A percentile compares a stretch with the other conserved stretches of the same genome.
These are phyloP conservation scores for Clarireedia hainanense DNA, from an alignment of 2,329 filamentous ascomycete species.

Conservation along the genomic window DNA sequence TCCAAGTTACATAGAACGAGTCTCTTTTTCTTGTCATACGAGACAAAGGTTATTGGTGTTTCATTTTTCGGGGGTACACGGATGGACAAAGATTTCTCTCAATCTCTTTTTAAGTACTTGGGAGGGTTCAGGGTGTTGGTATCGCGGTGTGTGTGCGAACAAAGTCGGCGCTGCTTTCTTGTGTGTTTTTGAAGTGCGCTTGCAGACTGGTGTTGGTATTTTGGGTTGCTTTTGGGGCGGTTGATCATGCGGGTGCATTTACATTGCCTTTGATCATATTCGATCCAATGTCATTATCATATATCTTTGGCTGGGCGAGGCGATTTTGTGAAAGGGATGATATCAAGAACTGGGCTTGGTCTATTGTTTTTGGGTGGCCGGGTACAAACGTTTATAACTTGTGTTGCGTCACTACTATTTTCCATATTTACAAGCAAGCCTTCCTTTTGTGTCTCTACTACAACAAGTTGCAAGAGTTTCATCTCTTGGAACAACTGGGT, in stretches of 20 bases:
- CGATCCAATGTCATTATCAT: constrained; percentile 11
- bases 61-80: constrained; percentile 20
- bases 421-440: background rate
- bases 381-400: constrained; percentile 6
- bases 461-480: background rate
- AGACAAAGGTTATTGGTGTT: constrained; percentile 24
- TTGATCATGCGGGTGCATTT: constrained; percentile 24
- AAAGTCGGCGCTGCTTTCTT: constrained; percentile 19
- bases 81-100: constrained; percentile 27
- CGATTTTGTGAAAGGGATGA: constrained; percentile 10
- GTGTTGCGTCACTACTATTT: background rate
- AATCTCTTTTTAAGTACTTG: constrained; percentile 18
- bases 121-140: constrained; percentile 22
- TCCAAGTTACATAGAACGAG: constrained; percentile 29
- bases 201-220: constrained; percentile 8
- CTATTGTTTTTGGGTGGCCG: constrained; percentile 1
- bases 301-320: constrained; percentile 9
- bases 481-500: background rate
- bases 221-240: constrained; percentile 22
- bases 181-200: constrained; percentile 22
- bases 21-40: constrained; percentile 21
- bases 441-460: no score
- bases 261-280: constrained; percentile 14
- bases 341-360: constrained; percentile 9
- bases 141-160: constrained; percentile 11